Base-by-base conservation (phyloP, 225 moss, liverwort and hornwort species). In the Antitrichia curtipendula region DNA sequence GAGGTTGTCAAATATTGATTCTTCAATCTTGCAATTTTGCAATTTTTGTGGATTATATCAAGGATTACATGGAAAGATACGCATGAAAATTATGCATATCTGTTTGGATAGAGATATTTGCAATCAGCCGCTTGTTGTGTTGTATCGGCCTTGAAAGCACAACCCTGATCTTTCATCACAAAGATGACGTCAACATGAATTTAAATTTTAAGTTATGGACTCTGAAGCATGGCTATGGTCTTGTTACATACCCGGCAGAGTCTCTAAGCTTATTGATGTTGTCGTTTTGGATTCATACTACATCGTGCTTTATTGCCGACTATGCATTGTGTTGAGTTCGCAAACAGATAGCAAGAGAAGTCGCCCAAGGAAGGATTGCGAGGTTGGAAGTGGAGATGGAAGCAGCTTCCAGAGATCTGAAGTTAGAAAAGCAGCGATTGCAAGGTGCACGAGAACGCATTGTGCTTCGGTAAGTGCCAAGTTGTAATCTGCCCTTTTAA, bases 391-490 rank as follows among this genome's bases (percentile, higher is more conserved):
- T 96, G 82, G 97, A 95, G 81, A 96, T 95, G 96, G 97, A 99
- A 90, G 91, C 92, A 81, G 94, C 94, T 75, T 90, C 89, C 29
- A 90, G 94, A 86, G 97, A 97, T 83, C 91, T 97, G 80, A 93
- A 95, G 86, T 88, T 99, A 86, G 96, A 97, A 74, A 96, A 96
- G 88, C 99, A 96, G 90, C 95, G 97, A 54, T 88, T 99, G 89
- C 96, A 99, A 95, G 99, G 99, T 78, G 99, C 99, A 56, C 93
- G 94, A 90, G 99, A 99, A 93, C 97, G 99, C 81, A 97, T 99
- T 91, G 96, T 99, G 85, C 96, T 99, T 92, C 93, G 96, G 96
- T 96, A 92, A 83, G 93, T 89, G 83, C 52, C 63, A 70, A 81
- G 82, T 83, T 74, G 77, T 85, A 78, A 81, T 65, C 60, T 82